Conservation (phyloP, 306 rosid genomes). For the Rubus idaeus region DNA sequence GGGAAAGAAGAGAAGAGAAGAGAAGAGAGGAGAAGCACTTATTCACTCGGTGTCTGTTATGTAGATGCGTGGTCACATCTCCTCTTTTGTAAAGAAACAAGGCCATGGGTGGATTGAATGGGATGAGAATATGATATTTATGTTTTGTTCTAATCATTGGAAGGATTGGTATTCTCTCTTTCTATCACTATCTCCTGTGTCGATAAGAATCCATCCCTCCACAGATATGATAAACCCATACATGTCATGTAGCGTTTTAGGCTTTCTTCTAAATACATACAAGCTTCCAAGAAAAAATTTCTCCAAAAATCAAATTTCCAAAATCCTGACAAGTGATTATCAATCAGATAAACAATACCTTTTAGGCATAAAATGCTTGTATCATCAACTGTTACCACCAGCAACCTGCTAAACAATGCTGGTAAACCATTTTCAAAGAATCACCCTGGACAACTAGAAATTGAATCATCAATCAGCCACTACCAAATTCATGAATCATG, state of each 20-base stretch:
- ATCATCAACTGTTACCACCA: neutral
- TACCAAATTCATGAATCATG: neutral
- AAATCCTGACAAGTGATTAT: neutral
- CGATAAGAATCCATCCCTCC: slow-evolving; percentile 52
- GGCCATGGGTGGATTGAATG: slow-evolving; percentile 31
- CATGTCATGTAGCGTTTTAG: slow-evolving; percentile 1
- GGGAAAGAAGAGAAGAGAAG: slow-evolving; percentile 12
- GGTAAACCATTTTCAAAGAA: neutral
- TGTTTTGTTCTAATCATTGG: slow-evolving; percentile 29
- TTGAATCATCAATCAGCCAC: neutral
- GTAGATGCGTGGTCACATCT: slow-evolving; percentile 46
- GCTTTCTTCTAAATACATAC: slow-evolving; percentile 11
- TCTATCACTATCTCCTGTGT: slow-evolving; percentile 26
- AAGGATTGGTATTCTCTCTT: slow-evolving; percentile 39
- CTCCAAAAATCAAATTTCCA: neutral
- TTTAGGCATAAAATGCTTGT: neutral
- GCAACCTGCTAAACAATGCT: slow-evolving; percentile 11
- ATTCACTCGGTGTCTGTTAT: slow-evolving; percentile 18
- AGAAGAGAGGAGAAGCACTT: slow-evolving; percentile 32
- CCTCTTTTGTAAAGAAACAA: slow-evolving; percentile 37
- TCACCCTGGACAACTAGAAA: neutral
- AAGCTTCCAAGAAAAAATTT: neutral
- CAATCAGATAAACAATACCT: neutral
- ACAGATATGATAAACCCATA: slow-evolving; percentile 32
- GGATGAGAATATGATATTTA: slow-evolving; percentile 37